These are phyloP conservation scores for Rubia yunnanensis DNA, from an alignment of 257 asterid genomes.

Conservation along the genomic window DNA sequence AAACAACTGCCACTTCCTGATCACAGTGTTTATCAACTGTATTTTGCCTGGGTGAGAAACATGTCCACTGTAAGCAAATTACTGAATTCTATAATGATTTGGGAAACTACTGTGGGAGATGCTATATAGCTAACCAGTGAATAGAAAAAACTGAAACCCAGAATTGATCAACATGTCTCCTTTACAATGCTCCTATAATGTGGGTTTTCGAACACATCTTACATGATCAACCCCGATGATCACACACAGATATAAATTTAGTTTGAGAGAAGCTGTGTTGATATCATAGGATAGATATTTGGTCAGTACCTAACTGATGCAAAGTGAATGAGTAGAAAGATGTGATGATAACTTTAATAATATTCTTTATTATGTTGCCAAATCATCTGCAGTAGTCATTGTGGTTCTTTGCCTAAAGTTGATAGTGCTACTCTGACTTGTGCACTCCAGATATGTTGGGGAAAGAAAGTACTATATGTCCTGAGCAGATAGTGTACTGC, in stretches of 20 bases:
- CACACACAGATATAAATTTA: not conserved
- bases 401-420: not conserved
- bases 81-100: not conserved
- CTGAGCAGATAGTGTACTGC: not conserved
- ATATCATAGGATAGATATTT: not conserved
- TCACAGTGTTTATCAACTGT: not conserved
- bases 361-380: not conserved
- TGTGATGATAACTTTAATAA: not conserved
- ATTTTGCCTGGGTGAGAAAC: not conserved
- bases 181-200: not conserved
- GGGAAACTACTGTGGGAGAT: not conserved
- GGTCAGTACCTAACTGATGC: no score
- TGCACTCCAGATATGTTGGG: not conserved
- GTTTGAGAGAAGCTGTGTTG: not conserved
- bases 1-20: no score
- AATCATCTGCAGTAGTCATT: not conserved
- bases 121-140: not conserved
- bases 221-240: not conserved
- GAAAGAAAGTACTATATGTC: not conserved
- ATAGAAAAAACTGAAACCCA: not conserved
- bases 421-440: not conserved
- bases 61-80: no score
- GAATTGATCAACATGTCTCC: not conserved
- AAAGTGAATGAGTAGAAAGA: not conserved
- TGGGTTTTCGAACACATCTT: not conserved